Evolutionary conservation across 2,329 filamentous ascomycete genomes (phyloP).

Genomic region (Ilyonectria mors-panacis): DNA sequence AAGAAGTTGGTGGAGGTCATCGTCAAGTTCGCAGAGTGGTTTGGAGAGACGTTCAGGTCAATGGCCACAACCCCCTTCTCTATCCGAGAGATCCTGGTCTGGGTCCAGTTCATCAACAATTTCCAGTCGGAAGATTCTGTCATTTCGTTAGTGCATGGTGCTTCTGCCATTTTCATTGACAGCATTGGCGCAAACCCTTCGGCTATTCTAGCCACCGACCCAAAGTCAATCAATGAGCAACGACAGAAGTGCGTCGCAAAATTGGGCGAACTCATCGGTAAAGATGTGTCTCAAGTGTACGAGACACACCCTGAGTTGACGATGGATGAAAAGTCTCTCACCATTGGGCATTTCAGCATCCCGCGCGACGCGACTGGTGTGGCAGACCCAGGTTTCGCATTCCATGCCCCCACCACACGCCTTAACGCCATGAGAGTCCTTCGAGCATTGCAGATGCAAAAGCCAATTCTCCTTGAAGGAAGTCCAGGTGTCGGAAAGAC

Average conservation of each 20-base stretch:
- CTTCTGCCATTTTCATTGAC: conserved; percentile 95
- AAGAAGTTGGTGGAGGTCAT: conserved; percentile 76
- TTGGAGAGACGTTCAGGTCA: conserved; percentile 85
- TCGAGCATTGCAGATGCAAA: conserved; percentile 87
- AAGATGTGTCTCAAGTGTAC: conserved; percentile 77
- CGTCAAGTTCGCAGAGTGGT: conserved; percentile 93
- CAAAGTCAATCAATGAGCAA: conserved; percentile 79
- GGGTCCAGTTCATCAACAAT: conserved; percentile 92
- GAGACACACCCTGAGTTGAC: conserved; percentile 71
- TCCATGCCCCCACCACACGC: conserved; percentile 91
- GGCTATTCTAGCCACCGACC: conserved; percentile 82
- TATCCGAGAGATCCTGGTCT: conserved; percentile 91
- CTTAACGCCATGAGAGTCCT: conserved; percentile 92
- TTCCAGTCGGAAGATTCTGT: conserved; percentile 63
- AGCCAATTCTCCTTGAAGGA: conserved; percentile 94
- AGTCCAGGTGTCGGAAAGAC: conserved; percentile 99
- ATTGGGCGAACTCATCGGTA: conserved; percentile 75
- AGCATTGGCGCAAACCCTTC: conserved; percentile 96
- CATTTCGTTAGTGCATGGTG: conserved; percentile 80
- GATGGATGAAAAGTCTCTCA: conserved; percentile 66
- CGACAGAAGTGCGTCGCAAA: conserved; percentile 80
- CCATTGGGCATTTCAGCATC: conserved; percentile 83
- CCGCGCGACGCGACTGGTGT: conserved; percentile 61
- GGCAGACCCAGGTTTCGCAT: conserved; percentile 65
- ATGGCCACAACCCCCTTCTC: conserved; percentile 84